These are phyloP conservation scores for Buddleja alternifolia DNA, from an alignment of 257 asterid genomes.

Conservation along the genomic window DNA sequence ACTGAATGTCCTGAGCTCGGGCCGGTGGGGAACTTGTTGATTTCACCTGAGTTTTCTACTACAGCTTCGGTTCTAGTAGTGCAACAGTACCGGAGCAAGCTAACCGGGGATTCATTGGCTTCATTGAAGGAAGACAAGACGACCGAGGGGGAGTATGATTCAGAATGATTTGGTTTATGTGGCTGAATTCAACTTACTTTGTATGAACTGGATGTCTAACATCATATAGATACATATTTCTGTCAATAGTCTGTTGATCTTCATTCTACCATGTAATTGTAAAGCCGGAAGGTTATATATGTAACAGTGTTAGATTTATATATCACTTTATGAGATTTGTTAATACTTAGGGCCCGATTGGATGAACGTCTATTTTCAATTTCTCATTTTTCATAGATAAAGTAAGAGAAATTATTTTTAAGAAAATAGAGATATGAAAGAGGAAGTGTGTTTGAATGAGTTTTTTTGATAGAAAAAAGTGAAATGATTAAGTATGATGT, in stretches of 20 bases:
- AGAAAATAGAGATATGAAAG: too few species aligned
- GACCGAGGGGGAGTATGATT: constrained; percentile 35
- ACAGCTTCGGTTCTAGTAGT: constrained; percentile 48
- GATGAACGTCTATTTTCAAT: too few species aligned
- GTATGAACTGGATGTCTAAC: too few species aligned
- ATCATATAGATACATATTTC: not conserved
- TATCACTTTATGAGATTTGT: too few species aligned
- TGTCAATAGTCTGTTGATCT: constrained; percentile 12
- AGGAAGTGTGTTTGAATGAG: too few species aligned
- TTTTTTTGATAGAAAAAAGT: too few species aligned
- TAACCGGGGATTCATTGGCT: constrained; percentile 26
- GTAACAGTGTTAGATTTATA: too few species aligned
- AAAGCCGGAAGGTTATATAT: not conserved
- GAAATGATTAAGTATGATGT: too few species aligned
- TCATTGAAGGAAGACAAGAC: constrained; percentile 31
- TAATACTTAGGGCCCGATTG: too few species aligned
- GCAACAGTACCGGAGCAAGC: constrained; percentile 42
- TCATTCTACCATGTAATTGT: constrained; percentile 22
- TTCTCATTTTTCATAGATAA: too few species aligned
- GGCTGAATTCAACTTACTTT: not conserved
- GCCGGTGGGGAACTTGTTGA: constrained; percentile 41
- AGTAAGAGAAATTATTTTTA: too few species aligned
- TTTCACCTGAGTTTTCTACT: constrained; percentile 35
- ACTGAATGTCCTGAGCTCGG: constrained; percentile 49
- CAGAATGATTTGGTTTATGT: constrained; percentile 11